These are phyloP conservation scores for Malus hybrid DNA, from an alignment of 331 rosid genomes.

Conservation along the genomic window DNA sequence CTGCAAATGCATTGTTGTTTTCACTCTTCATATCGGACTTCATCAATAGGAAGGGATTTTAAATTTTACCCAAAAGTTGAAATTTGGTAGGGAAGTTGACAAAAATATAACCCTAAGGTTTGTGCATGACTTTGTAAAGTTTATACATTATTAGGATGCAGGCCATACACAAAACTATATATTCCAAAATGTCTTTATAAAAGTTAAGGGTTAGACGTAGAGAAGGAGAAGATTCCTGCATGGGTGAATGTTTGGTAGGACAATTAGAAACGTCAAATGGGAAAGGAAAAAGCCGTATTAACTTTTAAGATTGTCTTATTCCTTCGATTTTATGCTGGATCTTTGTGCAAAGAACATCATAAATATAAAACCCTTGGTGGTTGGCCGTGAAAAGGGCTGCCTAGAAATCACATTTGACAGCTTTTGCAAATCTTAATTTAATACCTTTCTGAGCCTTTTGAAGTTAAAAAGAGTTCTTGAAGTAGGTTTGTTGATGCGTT, in stretches of 20 bases:
- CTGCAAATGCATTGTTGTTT: background rate
- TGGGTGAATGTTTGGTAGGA: conserved; percentile 24
- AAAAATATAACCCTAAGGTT: background rate
- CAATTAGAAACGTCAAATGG: conserved; percentile 12
- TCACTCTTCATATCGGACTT: background rate
- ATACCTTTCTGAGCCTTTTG: background rate
- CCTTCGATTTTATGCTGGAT: conserved; percentile 5
- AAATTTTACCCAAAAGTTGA: background rate
- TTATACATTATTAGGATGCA: background rate
- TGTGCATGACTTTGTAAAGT: background rate
- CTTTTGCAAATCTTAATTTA: background rate
- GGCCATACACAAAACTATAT: background rate
- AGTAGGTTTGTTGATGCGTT: background rate
- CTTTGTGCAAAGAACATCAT: background rate
- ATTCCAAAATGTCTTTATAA: background rate
- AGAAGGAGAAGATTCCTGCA: conserved; percentile 9
- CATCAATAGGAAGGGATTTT: background rate
- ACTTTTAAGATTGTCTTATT: background rate
- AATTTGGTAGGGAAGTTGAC: background rate
- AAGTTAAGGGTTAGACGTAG: background rate
- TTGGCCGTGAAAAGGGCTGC: background rate
- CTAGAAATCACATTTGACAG: background rate
- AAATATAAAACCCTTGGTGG: background rate
- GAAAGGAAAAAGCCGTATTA: background rate
- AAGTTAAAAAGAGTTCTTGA: background rate